Evolutionary conservation across 495 filamentous ascomycete species (phyloP).

Genomic region (Amniculicola lignicola): DNA sequence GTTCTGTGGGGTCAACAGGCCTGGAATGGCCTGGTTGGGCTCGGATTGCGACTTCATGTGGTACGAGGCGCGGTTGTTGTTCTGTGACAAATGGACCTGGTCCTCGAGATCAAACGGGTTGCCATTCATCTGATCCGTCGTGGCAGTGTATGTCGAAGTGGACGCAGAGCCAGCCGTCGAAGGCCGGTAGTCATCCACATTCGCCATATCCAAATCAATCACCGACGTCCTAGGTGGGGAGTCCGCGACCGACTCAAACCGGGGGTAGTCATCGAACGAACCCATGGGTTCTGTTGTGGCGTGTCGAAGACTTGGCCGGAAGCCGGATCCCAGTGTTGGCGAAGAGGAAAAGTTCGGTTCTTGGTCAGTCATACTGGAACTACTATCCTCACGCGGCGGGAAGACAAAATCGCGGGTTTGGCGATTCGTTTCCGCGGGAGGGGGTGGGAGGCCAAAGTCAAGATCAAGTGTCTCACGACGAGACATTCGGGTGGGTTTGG

Average conservation of each 20-base stretch:
- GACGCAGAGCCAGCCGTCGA: slow-evolving; percentile 39
- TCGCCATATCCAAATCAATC: slow-evolving; percentile 42
- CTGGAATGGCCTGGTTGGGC: slow-evolving; percentile 28
- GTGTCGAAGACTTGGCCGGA: slow-evolving; percentile 39
- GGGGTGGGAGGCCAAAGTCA: background rate
- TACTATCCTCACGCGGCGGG: slow-evolving; percentile 15
- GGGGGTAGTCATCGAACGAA: slow-evolving; percentile 36
- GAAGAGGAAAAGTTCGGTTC: slow-evolving; percentile 33
- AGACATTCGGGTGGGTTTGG: slow-evolving; percentile 5
- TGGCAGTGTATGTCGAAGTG: slow-evolving; percentile 32
- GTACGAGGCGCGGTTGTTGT: slow-evolving; percentile 31
- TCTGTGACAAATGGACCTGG: slow-evolving; percentile 31
- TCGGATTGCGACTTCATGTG: slow-evolving; percentile 35
- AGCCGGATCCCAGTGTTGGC: slow-evolving; percentile 32
- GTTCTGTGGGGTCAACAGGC: slow-evolving; percentile 26
- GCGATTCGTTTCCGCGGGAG: slow-evolving; percentile 15
- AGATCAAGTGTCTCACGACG: slow-evolving; percentile 23
- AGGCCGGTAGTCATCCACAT: slow-evolving; percentile 36
- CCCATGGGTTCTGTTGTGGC: slow-evolving; percentile 39
- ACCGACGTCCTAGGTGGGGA: slow-evolving; percentile 40
- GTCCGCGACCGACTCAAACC: slow-evolving; percentile 21
- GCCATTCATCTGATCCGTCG: slow-evolving; percentile 37
- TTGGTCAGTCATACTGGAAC: slow-evolving; percentile 3
- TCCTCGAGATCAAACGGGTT: slow-evolving; percentile 46
- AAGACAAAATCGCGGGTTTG: slow-evolving; percentile 30